phyloP scores from a whole-genome alignment of 352 stramenopile species.

The Halophytophthora polymorphica region DNA sequence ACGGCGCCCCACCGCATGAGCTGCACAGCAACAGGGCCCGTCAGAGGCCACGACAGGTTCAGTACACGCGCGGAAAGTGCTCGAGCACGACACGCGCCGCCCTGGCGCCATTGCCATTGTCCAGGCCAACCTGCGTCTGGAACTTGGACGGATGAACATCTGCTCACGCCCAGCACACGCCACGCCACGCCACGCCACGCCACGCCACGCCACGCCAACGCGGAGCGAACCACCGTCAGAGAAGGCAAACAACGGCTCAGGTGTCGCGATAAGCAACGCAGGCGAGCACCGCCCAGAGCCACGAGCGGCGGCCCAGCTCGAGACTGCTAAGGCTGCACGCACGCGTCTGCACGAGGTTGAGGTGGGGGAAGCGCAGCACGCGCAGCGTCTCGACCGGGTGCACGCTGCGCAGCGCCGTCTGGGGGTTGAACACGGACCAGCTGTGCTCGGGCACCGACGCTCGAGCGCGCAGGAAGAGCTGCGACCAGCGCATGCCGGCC shows the following conservation, averaged over 20 bases:
- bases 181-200: too few species aligned
- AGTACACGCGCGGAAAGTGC: too few species aligned
- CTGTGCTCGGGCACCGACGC: constrained; percentile 34
- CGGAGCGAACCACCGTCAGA: too few species aligned
- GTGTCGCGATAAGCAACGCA: too few species aligned
- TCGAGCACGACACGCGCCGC: too few species aligned
- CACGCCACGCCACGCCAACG: too few species aligned
- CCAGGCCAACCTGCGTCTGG: constrained; percentile 33
- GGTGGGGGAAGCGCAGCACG: constrained; percentile 30
- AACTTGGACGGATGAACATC: constrained; percentile 50
- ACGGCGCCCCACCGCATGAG: constrained; percentile 38
- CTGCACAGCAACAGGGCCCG: constrained; percentile 10
- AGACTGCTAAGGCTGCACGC: too few species aligned
- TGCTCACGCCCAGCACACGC: constrained; percentile 7
- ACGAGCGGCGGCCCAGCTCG: too few species aligned
- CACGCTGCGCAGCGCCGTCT: constrained; percentile 16
- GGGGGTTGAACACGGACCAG: constrained; percentile 51
- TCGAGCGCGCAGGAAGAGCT: constrained; percentile 25
- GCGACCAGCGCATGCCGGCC: constrained; percentile 23
- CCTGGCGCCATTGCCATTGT: too few species aligned
- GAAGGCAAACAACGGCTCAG: not conserved
- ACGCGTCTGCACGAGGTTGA: constrained; percentile 49
- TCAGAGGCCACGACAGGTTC: not conserved
- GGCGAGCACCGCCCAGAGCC: too few species aligned
- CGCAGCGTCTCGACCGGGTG: constrained; percentile 34